Evolutionary conservation across 306 rosid genomes (phyloP).

Genomic region (Cucurbita argyrosperma): DNA sequence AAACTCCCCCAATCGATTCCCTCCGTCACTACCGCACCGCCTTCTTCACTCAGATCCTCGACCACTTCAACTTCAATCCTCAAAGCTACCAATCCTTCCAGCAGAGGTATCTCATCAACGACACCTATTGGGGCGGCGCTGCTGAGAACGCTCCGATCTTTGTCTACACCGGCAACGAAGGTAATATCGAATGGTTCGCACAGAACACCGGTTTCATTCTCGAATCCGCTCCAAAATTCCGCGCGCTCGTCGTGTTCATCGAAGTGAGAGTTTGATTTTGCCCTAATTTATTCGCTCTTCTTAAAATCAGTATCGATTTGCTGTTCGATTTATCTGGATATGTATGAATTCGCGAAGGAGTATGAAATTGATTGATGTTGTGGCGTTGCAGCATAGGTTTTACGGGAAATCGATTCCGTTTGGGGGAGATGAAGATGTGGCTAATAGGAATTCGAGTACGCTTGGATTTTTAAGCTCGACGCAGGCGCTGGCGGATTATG

Average conservation of each 20-base stretch:
- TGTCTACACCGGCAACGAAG: slow-evolving; percentile 91
- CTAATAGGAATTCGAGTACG: slow-evolving; percentile 33
- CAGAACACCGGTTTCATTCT: slow-evolving; percentile 70
- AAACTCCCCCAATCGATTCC: slow-evolving; percentile 15
- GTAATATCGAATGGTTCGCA: slow-evolving; percentile 68
- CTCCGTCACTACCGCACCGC: slow-evolving; percentile 25
- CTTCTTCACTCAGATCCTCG: slow-evolving; percentile 73
- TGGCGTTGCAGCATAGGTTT: slow-evolving; percentile 50
- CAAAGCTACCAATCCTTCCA: slow-evolving; percentile 53
- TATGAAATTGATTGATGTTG: background rate
- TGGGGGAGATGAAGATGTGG: slow-evolving; percentile 39
- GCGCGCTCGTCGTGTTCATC: slow-evolving; percentile 69
- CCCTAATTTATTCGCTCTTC: background rate
- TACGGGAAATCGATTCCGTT: slow-evolving; percentile 80
- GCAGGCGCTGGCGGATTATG: slow-evolving; percentile 84
- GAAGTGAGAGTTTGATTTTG: slow-evolving; percentile 31
- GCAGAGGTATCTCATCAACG: slow-evolving; percentile 65
- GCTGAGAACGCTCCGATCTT: slow-evolving; percentile 59
- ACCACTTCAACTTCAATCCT: slow-evolving; percentile 71
- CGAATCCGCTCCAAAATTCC: slow-evolving; percentile 51
- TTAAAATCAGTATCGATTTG: background rate
- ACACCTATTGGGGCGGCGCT: slow-evolving; percentile 74
- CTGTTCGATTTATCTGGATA: background rate
- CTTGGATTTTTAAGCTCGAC: slow-evolving; percentile 66
- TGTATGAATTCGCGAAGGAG: background rate